These are phyloP conservation scores for Magnusiomyces tetraspermus DNA, from an alignment of 1,139 yeast genomes.

Conservation along the genomic window DNA sequence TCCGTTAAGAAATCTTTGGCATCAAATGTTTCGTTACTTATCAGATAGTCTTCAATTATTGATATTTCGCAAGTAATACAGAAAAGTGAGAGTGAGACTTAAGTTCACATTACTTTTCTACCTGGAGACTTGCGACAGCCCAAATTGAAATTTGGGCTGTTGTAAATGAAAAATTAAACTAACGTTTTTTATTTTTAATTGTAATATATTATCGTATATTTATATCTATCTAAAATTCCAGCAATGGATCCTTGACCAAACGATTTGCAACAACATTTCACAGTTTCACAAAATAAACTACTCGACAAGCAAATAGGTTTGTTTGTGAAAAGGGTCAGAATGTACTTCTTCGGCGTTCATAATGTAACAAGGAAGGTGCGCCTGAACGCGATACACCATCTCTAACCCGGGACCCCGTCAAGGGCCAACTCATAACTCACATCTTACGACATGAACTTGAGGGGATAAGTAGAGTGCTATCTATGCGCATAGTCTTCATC, in stretches of 20 bases:
- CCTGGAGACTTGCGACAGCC: background rate
- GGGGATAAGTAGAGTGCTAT: conserved; percentile 23
- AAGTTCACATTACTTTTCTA: background rate
- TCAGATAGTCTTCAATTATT: too few species aligned
- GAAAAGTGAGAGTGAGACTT: background rate
- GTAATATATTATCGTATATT: background rate
- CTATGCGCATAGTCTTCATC: conserved; percentile 31
- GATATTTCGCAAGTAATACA: background rate
- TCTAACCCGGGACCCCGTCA: conserved; percentile 35
- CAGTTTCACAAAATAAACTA: background rate
- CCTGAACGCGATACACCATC: conserved; percentile 33
- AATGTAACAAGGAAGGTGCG: conserved; percentile 33
- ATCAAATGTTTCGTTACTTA: too few species aligned
- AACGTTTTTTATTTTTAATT: background rate
- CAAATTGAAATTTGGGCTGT: background rate
- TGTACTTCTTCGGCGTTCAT: conserved; percentile 26
- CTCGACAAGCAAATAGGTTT: too few species aligned
- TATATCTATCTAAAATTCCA: background rate
- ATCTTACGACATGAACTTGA: conserved; percentile 13
- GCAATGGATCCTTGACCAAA: background rate
- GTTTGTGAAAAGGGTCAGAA: conserved; percentile 23
- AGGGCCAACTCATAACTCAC: conserved; percentile 22
- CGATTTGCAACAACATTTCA: background rate
- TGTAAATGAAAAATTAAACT: background rate
- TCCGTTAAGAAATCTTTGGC: too few species aligned